Conservation (phyloP, 345 rosid genomes). For the Acer saccharum region DNA sequence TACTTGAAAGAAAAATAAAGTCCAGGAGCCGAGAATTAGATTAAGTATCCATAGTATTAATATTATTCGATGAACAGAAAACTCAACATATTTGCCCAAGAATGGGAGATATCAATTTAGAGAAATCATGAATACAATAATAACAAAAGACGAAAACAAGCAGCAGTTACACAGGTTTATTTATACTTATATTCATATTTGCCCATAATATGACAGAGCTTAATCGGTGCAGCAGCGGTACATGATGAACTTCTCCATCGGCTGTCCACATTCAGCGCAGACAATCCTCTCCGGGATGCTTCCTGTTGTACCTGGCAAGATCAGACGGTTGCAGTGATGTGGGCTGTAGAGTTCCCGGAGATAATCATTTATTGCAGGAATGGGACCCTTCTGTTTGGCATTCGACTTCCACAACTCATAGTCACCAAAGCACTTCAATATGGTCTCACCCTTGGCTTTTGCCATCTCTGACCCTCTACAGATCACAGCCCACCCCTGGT, state of each 20-base stretch:
- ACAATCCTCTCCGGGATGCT: slow-evolving; percentile 48
- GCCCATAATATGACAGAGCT: neutral
- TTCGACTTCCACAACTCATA: slow-evolving; percentile 28
- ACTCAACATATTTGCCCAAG: neutral
- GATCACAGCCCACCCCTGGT: slow-evolving; percentile 62
- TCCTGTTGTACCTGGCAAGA: slow-evolving; percentile 47
- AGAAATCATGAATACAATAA: neutral
- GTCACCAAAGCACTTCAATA: slow-evolving; percentile 25
- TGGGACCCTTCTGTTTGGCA: slow-evolving; percentile 27
- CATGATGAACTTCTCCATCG: slow-evolving; percentile 65
- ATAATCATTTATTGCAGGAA: slow-evolving; percentile 42
- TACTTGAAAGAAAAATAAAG: too few relatives aligned
- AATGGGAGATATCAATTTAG: neutral
- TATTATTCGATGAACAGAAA: neutral
- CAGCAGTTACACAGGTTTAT: too few relatives aligned
- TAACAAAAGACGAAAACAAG: neutral
- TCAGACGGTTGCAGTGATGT: slow-evolving; percentile 57
- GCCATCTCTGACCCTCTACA: slow-evolving; percentile 36
- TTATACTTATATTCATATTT: too few relatives aligned
- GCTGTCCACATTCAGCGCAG: slow-evolving; percentile 55
- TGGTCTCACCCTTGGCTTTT: slow-evolving; percentile 38
- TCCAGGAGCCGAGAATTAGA: too few relatives aligned
- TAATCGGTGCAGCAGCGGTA: slow-evolving; percentile 64
- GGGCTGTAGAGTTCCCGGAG: slow-evolving; percentile 31
- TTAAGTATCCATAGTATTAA: too few relatives aligned